Conservation (phyloP, 1,139 yeast genomes). For the Candida sp. region DNA sequence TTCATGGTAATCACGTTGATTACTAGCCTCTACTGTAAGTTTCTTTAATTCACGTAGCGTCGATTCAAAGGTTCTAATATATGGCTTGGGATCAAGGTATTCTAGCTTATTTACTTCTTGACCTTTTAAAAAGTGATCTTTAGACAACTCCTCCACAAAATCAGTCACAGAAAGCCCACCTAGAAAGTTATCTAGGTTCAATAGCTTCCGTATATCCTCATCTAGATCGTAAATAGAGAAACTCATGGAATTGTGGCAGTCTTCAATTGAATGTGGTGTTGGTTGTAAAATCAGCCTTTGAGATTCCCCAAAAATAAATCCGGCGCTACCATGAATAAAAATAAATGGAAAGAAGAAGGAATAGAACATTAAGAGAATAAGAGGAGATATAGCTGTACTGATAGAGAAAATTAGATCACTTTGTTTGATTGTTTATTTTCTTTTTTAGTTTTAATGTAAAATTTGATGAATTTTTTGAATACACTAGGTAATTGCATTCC, state of each 20-base stretch:
- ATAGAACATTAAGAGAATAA: too few species aligned
- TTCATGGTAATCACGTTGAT: conserved; percentile 46
- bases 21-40: conserved; percentile 52
- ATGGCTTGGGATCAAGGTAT: conserved; percentile 87
- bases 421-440: too few species aligned
- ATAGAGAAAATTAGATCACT: too few species aligned
- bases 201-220: conserved; percentile 63
- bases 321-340: neutral
- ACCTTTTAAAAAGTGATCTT: conserved; percentile 58
- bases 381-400: too few species aligned
- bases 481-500: too few species aligned
- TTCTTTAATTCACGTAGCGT: conserved; percentile 69
- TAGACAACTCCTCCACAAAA: conserved; percentile 79
- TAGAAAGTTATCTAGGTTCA: conserved; percentile 70
- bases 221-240: conserved; percentile 58
- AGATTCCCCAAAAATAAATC: neutral
- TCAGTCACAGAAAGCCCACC: conserved; percentile 71
- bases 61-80: conserved; percentile 88
- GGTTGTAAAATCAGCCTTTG: neutral
- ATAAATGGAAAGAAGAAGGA: neutral
- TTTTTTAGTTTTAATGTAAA: too few species aligned
- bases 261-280: neutral
- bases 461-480: too few species aligned
- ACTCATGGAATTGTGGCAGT: conserved; percentile 20
- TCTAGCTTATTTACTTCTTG: conserved; percentile 54